A percentile compares a stretch with the other conserved stretches of the same genome.
Conservation (phyloP, 768 basidiomycete genomes). For the Tylopilus sp. region DNA sequence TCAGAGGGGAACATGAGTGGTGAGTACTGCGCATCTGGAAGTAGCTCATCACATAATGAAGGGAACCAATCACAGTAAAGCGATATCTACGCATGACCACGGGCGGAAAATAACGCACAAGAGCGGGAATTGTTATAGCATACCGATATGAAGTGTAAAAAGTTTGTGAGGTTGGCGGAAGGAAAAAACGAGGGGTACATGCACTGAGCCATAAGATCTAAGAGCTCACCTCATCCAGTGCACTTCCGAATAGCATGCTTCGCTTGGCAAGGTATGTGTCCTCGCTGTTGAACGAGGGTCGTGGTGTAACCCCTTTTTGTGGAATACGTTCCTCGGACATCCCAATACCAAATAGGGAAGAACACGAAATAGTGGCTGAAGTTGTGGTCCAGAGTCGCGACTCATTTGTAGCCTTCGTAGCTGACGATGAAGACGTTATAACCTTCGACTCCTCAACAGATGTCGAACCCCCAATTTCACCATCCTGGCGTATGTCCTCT, state of each 20-base stretch:
- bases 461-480: not conserved
- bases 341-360: slow-evolving; percentile 23
- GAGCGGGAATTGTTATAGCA: not conserved
- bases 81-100: slow-evolving; percentile 10
- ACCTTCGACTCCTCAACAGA: slow-evolving; percentile 3
- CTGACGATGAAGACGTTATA: slow-evolving; percentile 11
- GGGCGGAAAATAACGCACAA: not conserved
- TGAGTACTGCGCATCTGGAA: slow-evolving; percentile 4
- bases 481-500: not conserved
- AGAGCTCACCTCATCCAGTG: slow-evolving; percentile 12
- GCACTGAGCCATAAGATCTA: slow-evolving; percentile 8
- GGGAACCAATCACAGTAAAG: slow-evolving; percentile 7
- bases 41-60: slow-evolving; percentile 1
- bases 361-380: slow-evolving; percentile 15
- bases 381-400: slow-evolving; percentile 20
- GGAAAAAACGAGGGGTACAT: slow-evolving; percentile 5
- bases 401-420: slow-evolving; percentile 4
- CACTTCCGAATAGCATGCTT: slow-evolving; percentile 47
- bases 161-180: not conserved
- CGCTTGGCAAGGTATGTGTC: slow-evolving; percentile 25
- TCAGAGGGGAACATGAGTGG: slow-evolving; percentile 9
- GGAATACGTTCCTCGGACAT: slow-evolving; percentile 2
- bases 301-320: not conserved
- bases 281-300: not conserved
- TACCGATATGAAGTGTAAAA: not conserved